Conservation (phyloP, 139 green algal species). For the Chlamydomonas incerta region DNA sequence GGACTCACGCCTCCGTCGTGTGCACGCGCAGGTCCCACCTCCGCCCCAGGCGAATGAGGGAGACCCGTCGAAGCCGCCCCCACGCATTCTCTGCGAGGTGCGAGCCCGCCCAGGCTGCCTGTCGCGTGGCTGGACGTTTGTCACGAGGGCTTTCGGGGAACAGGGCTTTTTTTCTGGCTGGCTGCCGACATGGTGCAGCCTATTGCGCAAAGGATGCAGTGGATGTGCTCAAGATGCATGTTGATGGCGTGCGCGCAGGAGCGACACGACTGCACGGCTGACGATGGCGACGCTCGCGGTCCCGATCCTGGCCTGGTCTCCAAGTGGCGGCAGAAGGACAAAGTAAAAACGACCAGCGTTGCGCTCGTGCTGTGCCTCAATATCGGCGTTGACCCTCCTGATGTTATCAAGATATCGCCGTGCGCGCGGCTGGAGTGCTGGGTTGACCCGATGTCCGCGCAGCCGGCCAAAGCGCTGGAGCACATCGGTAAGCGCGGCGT, state of each 20-base stretch:
- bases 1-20: neutral
- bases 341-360: constrained; percentile 92
- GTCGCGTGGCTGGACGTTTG: neutral
- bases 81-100: constrained; percentile 37
- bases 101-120: neutral
- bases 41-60: neutral
- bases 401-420: constrained; percentile 97
- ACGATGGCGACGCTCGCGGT: constrained; percentile 1
- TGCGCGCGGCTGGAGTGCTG: constrained; percentile 96
- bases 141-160: neutral
- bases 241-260: neutral
- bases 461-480: constrained; percentile 94
- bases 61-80: neutral
- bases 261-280: constrained; percentile 20
- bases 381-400: constrained; percentile 98
- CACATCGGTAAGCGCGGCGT: no score
- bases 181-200: neutral
- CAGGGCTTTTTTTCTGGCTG: neutral
- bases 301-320: constrained; percentile 50
- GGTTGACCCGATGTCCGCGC: constrained; percentile 95
- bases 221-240: no score
- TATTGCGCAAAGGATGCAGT: no score
- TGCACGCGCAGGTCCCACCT: neutral
- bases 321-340: constrained; percentile 92
- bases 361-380: constrained; percentile 99